phyloP scores from a whole-genome alignment of 176 grass and related monocot species.

The Pharus latifolius region DNA sequence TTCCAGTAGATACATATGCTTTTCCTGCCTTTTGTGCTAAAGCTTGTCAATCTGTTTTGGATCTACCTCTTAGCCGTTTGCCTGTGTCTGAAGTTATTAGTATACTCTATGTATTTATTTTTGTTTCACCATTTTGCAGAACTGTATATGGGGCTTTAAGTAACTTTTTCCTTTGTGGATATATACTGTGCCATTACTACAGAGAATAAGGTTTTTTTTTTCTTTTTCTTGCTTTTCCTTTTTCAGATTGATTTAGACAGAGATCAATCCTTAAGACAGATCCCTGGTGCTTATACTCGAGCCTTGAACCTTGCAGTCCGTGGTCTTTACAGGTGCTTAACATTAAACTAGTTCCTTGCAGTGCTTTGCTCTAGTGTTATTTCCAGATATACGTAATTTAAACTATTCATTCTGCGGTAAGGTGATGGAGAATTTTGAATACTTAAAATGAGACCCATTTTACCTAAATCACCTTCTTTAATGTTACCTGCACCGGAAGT shows the following conservation, averaged over 20 bases:
- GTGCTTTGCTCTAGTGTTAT: neutral
- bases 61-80: neutral
- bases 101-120: neutral
- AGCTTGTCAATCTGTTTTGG: neutral
- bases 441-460: no score
- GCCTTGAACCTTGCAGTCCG: constrained; percentile 56
- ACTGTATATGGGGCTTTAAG: neutral
- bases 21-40: neutral
- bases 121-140: neutral
- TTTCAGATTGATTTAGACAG: constrained; percentile 61
- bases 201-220: neutral
- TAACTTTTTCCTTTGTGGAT: neutral
- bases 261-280: constrained; percentile 55
- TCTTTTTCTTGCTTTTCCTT: neutral
- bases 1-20: neutral
- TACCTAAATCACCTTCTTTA: no score
- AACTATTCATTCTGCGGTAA: no score
- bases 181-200: neutral
- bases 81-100: neutral
- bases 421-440: no score
- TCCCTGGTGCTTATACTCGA: constrained; percentile 56
- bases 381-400: no score
- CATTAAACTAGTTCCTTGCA: neutral
- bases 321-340: constrained; percentile 71
- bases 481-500: no score